Evolutionary conservation across 192 early-diverging fungal genomes (phyloP).

Genomic region (Entomortierella parvispora): DNA sequence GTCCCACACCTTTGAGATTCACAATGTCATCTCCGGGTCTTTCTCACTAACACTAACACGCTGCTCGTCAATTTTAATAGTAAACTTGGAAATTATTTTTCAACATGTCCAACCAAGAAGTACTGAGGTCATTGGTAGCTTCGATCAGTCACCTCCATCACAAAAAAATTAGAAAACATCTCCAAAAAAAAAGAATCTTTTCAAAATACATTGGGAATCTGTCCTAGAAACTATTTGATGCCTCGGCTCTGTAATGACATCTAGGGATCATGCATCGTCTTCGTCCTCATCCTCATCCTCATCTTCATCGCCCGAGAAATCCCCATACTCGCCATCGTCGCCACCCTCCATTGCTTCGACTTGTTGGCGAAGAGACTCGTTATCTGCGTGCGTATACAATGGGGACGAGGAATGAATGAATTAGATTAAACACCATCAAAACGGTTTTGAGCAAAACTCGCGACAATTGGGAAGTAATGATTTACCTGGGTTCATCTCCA

Average conservation of each 20-base stretch:
- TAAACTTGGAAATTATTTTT: not conserved
- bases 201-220: not conserved
- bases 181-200: not conserved
- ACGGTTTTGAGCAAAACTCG: no score
- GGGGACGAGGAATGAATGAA: no score
- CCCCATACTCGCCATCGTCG: conserved; percentile 15
- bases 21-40: no score
- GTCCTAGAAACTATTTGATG: no score
- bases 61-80: no score
- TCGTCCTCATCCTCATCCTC: conserved; percentile 11
- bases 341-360: conserved; percentile 55
- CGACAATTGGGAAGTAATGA: not conserved
- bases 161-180: conserved; percentile 4
- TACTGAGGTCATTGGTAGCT: no score
- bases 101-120: not conserved
- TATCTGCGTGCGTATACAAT: conserved; percentile 15
- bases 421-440: no score
- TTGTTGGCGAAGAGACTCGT: conserved; percentile 51
- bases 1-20: conserved; percentile 11
- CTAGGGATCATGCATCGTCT: no score
- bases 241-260: no score
- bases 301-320: conserved; percentile 6
- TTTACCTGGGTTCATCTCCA: conserved; percentile 56
- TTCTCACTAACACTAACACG: no score
- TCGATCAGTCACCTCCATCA: no score